Evolutionary conservation across 441 rosid species (phyloP).

Genomic region (Jatropha multifida): DNA sequence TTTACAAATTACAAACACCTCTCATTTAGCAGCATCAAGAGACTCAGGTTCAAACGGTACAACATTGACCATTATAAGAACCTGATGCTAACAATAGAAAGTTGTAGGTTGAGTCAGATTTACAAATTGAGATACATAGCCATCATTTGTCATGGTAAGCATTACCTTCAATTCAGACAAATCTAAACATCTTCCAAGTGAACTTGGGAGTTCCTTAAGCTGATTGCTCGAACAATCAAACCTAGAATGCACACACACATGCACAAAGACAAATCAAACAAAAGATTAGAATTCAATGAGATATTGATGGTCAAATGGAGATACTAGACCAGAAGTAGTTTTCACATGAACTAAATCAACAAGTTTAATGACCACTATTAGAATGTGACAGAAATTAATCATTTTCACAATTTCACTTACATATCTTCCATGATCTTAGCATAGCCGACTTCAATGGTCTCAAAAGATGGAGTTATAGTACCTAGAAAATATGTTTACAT

Average conservation of each 20-base stretch:
- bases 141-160: slow-evolving; percentile 3
- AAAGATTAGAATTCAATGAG: not conserved
- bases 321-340: not conserved
- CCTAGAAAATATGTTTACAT: not conserved
- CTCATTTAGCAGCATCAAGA: not conserved
- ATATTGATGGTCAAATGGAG: not conserved
- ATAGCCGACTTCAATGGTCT: not conserved
- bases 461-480: not conserved
- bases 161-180: slow-evolving; percentile 86
- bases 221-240: slow-evolving; percentile 84
- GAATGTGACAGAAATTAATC: slow-evolving; percentile 2
- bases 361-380: not conserved
- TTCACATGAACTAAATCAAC: not conserved
- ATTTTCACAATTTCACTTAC: not conserved
- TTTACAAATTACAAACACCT: not conserved
- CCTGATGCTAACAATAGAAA: not conserved
- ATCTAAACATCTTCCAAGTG: slow-evolving; percentile 70
- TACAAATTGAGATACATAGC: slow-evolving; percentile 13
- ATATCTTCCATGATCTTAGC: not conserved
- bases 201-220: slow-evolving; percentile 70
- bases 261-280: slow-evolving; percentile 21
- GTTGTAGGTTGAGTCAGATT: slow-evolving; percentile 5
- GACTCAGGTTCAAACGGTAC: not conserved
- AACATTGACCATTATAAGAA: not conserved
- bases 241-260: slow-evolving; percentile 43